These are phyloP conservation scores for Halophytophthora batemanensis DNA, from an alignment of 352 stramenopile genomes.

Conservation along the genomic window DNA sequence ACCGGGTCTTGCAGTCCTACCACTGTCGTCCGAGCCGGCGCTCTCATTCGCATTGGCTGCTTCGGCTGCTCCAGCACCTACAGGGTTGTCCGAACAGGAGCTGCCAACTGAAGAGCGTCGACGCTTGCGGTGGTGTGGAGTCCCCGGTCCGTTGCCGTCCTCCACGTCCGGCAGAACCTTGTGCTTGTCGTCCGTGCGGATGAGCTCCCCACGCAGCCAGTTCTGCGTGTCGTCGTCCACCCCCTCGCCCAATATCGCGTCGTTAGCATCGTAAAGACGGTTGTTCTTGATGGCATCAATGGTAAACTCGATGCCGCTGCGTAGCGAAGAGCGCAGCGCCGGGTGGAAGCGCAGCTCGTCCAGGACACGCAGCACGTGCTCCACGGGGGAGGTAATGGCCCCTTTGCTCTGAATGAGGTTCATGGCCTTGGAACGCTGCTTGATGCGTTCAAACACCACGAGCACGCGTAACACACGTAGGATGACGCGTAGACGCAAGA, in stretches of 20 bases:
- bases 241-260: constrained; percentile 60
- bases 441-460: constrained; percentile 86
- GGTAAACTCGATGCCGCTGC: constrained; percentile 71
- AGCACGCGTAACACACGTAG: constrained; percentile 78
- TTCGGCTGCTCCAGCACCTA: neutral
- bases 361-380: constrained; percentile 70
- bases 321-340: constrained; percentile 42
- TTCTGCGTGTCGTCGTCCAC: constrained; percentile 84
- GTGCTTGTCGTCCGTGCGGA: constrained; percentile 61
- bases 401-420: constrained; percentile 66
- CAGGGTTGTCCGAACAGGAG: constrained; percentile 17
- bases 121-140: constrained; percentile 12
- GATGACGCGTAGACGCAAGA: constrained; percentile 72
- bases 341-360: constrained; percentile 81
- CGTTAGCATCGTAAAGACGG: constrained; percentile 76
- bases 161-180: constrained; percentile 55
- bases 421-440: constrained; percentile 72
- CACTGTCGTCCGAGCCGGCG: constrained; percentile 12
- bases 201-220: constrained; percentile 77
- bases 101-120: constrained; percentile 19
- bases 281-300: constrained; percentile 89
- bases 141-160: constrained; percentile 23
- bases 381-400: constrained; percentile 71
- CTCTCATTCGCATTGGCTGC: neutral
- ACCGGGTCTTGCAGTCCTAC: neutral